These are phyloP conservation scores for Pseudonitzschia multiseries DNA, from an alignment of 108 stramenopile species.

Conservation along the genomic window DNA sequence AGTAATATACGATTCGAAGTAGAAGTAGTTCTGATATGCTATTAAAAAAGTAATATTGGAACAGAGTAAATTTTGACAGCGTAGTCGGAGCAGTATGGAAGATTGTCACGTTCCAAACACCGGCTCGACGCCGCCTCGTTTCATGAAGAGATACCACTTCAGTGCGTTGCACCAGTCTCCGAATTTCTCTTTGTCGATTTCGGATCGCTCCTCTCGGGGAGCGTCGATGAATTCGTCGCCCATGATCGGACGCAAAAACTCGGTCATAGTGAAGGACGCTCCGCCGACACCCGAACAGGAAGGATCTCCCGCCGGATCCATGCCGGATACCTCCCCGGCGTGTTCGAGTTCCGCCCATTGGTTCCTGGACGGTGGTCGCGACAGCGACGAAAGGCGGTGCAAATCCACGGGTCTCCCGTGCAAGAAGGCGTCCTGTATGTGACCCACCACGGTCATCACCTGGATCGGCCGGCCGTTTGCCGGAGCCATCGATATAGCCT, in stretches of 20 bases:
- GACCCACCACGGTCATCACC: slow-evolving; percentile 64
- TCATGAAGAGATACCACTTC: slow-evolving; percentile 69
- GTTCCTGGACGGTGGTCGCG: slow-evolving; percentile 47
- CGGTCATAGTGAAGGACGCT: slow-evolving; percentile 58
- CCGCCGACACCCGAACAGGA: slow-evolving; percentile 50
- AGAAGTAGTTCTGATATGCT: too few relatives aligned
- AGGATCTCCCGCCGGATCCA: slow-evolving; percentile 60
- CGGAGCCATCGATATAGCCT: slow-evolving; percentile 73
- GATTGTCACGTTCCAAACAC: slow-evolving; percentile 7
- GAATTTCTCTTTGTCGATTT: slow-evolving; percentile 42
- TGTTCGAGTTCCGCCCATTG: slow-evolving; percentile 64
- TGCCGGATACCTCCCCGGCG: slow-evolving; percentile 48
- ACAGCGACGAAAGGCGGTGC: slow-evolving; percentile 32
- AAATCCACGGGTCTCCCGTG: slow-evolving; percentile 61
- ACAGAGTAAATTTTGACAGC: too few relatives aligned
- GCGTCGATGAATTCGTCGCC: slow-evolving; percentile 48
- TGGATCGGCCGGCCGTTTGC: slow-evolving; percentile 59
- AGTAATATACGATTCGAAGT: too few relatives aligned
- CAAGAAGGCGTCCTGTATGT: slow-evolving; percentile 58
- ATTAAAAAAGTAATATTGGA: too few relatives aligned
- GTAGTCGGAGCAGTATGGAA: too few relatives aligned
- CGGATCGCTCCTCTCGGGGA: slow-evolving; percentile 54
- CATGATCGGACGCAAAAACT: slow-evolving; percentile 64
- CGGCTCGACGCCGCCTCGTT: slow-evolving; percentile 56
- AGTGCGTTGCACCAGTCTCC: slow-evolving; percentile 51